A percentile compares a stretch with the other conserved stretches of the same genome.
Evolutionary conservation across 352 stramenopile species (phyloP).

Genomic region (Pythium phragmiticola): DNA sequence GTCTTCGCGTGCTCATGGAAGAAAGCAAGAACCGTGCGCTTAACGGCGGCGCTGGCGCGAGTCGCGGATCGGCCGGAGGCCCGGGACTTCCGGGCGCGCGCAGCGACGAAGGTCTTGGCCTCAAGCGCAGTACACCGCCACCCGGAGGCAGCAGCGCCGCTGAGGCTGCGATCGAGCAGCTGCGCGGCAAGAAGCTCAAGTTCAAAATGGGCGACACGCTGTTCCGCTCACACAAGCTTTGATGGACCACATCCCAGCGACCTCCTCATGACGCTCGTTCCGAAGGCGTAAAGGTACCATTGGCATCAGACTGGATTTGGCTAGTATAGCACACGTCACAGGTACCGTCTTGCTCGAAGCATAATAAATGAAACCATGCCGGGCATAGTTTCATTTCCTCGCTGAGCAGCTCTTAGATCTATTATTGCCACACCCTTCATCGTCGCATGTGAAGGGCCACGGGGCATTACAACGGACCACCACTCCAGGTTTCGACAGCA

Average conservation of each 20-base stretch:
- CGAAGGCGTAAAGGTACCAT: too few relatives aligned
- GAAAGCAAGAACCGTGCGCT: slow-evolving; percentile 70
- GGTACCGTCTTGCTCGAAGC: too few relatives aligned
- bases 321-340: too few relatives aligned
- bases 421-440: too few relatives aligned
- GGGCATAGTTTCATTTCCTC: too few relatives aligned
- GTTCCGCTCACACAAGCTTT: slow-evolving; percentile 84
- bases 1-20: slow-evolving; percentile 80
- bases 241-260: slow-evolving; percentile 5
- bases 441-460: too few relatives aligned
- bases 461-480: not conserved
- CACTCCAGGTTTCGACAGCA: not conserved
- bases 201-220: slow-evolving; percentile 79
- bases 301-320: too few relatives aligned
- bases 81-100: slow-evolving; percentile 18
- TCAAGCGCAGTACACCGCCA: slow-evolving; percentile 27
- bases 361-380: too few relatives aligned
- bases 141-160: slow-evolving; percentile 27
- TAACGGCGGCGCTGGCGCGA: slow-evolving; percentile 22
- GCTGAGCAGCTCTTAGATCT: too few relatives aligned
- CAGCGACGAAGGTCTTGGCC: slow-evolving; percentile 21
- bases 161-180: slow-evolving; percentile 60
- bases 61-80: slow-evolving; percentile 12
- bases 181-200: slow-evolving; percentile 87
- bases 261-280: too few relatives aligned